A percentile compares a stretch with the other conserved stretches of the same genome.
phyloP scores from a whole-genome alignment of 2,329 filamentous ascomycete genomes.

The Cercospora citrullina region DNA sequence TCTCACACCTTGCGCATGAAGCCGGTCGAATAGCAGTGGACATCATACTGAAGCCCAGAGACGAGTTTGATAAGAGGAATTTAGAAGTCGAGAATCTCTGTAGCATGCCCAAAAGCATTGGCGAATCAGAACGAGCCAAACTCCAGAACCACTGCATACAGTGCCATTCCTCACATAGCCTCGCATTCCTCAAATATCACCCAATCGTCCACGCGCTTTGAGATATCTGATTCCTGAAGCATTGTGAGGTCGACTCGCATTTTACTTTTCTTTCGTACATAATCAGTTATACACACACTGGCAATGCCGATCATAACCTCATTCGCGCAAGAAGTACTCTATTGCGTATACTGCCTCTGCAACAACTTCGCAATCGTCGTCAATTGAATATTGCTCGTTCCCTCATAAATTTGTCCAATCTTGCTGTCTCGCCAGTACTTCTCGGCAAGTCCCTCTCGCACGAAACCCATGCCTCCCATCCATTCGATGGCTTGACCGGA shows the following conservation, averaged over 20 bases:
- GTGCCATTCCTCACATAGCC: not conserved
- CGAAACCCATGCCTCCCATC: slow-evolving; percentile 99
- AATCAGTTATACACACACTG: not conserved
- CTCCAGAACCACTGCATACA: not conserved
- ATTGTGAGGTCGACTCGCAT: not conserved
- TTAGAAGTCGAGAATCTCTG: not conserved
- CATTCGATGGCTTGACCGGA: slow-evolving; percentile 88
- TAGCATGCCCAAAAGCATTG: not conserved
- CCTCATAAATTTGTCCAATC: slow-evolving; percentile 85
- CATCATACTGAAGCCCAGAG: not conserved
- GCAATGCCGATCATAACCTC: not conserved
- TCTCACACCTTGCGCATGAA: not conserved
- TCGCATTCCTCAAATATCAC: not conserved
- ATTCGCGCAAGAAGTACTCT: not conserved
- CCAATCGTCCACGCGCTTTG: not conserved
- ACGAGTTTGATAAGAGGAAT: not conserved
- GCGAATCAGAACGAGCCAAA: not conserved
- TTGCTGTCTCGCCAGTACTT: slow-evolving; percentile 98
- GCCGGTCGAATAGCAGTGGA: not conserved
- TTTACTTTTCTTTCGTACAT: not conserved
- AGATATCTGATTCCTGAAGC: not conserved
- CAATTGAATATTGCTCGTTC: slow-evolving; percentile 74
- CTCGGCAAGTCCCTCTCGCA: slow-evolving; percentile 92
- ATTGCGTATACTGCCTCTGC: slow-evolving; percentile 65
- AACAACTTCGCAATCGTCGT: slow-evolving; percentile 69